These are phyloP conservation scores for Begonia peltatifolia DNA, from an alignment of 306 rosid species.

Conservation along the genomic window DNA sequence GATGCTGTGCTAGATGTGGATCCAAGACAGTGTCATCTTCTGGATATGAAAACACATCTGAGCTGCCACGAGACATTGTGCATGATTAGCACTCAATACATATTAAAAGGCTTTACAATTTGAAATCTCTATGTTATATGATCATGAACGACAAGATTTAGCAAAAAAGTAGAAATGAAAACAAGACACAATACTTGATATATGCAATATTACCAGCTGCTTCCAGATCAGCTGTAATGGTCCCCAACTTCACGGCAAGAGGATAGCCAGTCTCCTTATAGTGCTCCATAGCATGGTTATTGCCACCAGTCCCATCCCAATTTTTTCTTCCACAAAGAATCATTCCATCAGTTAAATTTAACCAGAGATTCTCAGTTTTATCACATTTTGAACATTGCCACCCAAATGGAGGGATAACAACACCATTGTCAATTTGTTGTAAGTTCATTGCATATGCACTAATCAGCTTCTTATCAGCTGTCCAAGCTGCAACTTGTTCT, in stretches of 20 bases:
- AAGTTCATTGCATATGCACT: slow-evolving; percentile 59
- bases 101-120: too few species aligned
- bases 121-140: too few species aligned
- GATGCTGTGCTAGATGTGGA: slow-evolving; percentile 80
- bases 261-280: slow-evolving; percentile 71
- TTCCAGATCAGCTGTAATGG: slow-evolving; percentile 89
- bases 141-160: not conserved
- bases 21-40: slow-evolving; percentile 89
- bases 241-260: slow-evolving; percentile 94
- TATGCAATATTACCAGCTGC: slow-evolving; percentile 64
- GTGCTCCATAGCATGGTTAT: slow-evolving; percentile 82
- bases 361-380: slow-evolving; percentile 84
- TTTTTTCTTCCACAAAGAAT: slow-evolving; percentile 88
- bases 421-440: slow-evolving; percentile 73
- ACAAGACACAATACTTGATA: too few species aligned
- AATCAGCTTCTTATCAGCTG: slow-evolving; percentile 53
- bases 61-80: slow-evolving; percentile 65
- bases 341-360: slow-evolving; percentile 79
- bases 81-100: slow-evolving; percentile 27
- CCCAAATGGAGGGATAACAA: slow-evolving; percentile 69
- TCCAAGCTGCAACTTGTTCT: slow-evolving; percentile 91
- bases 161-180: not conserved
- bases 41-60: slow-evolving; percentile 94
- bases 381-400: slow-evolving; percentile 92
- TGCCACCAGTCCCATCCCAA: slow-evolving; percentile 97